Percentiles rank a stretch among this genome's conserved stretches.
phyloP scores from a whole-genome alignment of 2,329 filamentous ascomycete genomes.

The Hymenotorrendiella dingleyae region DNA sequence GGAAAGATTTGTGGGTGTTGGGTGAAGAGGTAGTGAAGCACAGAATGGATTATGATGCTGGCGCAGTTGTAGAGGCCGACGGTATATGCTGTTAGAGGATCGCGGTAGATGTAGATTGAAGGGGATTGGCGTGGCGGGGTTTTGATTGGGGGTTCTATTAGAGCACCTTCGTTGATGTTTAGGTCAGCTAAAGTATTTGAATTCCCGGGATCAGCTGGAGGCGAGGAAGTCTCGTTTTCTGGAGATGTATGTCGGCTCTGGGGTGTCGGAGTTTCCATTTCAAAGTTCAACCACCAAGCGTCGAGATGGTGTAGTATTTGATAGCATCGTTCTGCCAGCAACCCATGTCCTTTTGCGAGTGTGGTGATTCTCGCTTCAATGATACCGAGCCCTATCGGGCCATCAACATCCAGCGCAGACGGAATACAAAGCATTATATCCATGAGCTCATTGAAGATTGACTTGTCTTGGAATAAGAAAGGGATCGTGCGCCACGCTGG shows the following conservation, averaged over 20 bases:
- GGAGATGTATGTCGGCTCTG: neutral
- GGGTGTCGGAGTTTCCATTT: neutral
- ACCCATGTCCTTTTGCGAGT: neutral
- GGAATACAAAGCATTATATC: slow-evolving; percentile 1
- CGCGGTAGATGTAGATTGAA: neutral
- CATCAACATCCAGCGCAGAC: neutral
- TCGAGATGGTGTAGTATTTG: neutral
- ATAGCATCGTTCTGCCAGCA: neutral
- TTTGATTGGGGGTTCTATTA: neutral
- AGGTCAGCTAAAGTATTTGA: no score
- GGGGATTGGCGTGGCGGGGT: neutral
- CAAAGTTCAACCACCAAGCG: slow-evolving; percentile 1
- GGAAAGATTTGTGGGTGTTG: neutral
- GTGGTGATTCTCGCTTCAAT: neutral
- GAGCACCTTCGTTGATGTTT: neutral
- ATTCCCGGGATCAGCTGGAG: no score
- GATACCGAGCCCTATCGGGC: neutral
- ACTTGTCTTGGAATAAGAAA: neutral
- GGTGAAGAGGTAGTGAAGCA: neutral
- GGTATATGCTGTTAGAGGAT: neutral
- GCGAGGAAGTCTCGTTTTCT: neutral
- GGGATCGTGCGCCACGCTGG: neutral
- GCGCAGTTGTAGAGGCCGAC: neutral
- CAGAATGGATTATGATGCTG: neutral
- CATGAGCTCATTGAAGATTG: neutral